Base-by-base conservation (phyloP, 2,329 filamentous ascomycete genomes). In the Pochonia chlamydosporia region DNA sequence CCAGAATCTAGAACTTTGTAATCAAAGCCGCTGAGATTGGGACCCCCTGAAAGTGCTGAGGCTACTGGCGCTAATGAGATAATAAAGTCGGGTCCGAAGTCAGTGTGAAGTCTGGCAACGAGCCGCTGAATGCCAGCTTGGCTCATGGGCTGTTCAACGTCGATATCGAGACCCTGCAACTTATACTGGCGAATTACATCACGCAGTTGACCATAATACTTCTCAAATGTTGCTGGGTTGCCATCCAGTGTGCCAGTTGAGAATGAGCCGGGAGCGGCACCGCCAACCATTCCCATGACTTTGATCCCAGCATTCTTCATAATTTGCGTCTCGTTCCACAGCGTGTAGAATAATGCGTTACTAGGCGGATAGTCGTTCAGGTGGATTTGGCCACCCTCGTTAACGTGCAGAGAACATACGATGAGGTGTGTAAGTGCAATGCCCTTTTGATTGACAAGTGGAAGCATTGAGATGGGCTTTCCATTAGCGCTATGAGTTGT, bases 211-310 rank as follows among this genome's bases (percentile, higher is more conserved):
- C 60, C 62, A 60, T 93, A 92, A 67, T 86, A 88, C 16, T 67
- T 65, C 62, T 92, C 83, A 55, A 92, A 92, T 7, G 73, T 69
- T 48, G 75, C 68, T n/a, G 69, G 59, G 26, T 65, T 63, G 39
- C 83, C 79, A 51, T 84, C 77, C 3, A 81, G 73, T 9, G 48
- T 50, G 18, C 41, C 26, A 1, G 67, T 70, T 13, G 48, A 39
- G 44, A 78, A 95, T 1, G 82, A 85, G 3, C 89, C 90, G 44
- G 78, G 75, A 0, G 88, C 88, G 1, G 89, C 89, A 1, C 89
- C 89, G 20, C 89, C 89, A 0, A 95, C 71, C 87, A 95, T 93
- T 37, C 81, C 87, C 60, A 95, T 74, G 1, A 95, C 79, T 56
- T 84, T 89, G 52, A 95, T 75, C 18, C 88, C 89, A 3, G 74